phyloP scores from a whole-genome alignment of 202 grass and related monocot species.

The Dendrocalamus latiflorus region DNA sequence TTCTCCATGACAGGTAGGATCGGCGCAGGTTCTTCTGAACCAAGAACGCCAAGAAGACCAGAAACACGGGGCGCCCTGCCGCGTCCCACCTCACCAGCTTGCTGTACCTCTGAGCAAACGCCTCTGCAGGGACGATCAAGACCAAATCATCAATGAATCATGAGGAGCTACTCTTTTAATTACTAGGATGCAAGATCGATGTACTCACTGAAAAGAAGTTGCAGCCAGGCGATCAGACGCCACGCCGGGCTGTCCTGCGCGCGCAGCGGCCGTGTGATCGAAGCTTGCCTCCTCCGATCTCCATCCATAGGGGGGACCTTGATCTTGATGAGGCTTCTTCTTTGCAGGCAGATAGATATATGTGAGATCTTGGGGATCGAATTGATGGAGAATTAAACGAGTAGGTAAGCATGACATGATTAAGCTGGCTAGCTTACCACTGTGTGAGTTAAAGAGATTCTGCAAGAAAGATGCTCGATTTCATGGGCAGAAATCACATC shows the following conservation, averaged over 20 bases:
- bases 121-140: conserved; percentile 18
- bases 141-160: conserved; percentile 17
- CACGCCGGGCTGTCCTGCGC: conserved; percentile 15
- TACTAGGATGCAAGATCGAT: background rate
- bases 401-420: background rate
- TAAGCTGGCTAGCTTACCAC: conserved; percentile 14
- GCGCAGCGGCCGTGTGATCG: background rate
- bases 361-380: conserved; percentile 13
- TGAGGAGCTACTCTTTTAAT: background rate
- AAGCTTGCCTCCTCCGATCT: conserved; percentile 21
- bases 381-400: background rate
- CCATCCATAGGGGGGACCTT: conserved; percentile 34
- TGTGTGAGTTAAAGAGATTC: background rate
- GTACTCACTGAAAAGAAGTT: conserved; percentile 40
- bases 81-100: conserved; percentile 36
- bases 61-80: conserved; percentile 24
- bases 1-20: conserved; percentile 32
- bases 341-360: background rate
- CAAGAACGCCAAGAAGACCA: conserved; percentile 22
- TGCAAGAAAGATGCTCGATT: background rate
- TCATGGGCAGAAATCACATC: conserved; percentile 24
- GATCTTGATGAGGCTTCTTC: background rate
- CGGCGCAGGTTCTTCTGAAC: conserved; percentile 31
- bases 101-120: conserved; percentile 30
- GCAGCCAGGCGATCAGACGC: conserved; percentile 42